Evolutionary conservation across 345 rosid species (phyloP), one percentile per base, ranked within the genome.

Genomic region (Eucalyptus virginea): DNA sequence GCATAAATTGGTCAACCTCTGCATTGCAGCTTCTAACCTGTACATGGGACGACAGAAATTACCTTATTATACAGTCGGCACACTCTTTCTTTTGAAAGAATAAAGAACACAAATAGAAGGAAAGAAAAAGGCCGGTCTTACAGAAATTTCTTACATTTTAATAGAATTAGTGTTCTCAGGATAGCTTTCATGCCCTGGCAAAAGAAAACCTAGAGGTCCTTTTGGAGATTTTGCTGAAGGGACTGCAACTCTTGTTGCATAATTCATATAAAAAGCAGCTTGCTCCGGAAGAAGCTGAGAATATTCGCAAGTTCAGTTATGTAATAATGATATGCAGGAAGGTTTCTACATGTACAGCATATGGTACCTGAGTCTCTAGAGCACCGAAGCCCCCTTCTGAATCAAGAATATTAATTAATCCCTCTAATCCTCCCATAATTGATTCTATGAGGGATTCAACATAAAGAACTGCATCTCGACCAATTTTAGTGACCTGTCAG

Each of bases 1-100:
- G 88, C 98, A 97, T 89, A 98, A 93, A 91, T 96, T 97, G 91
- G 99, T 96, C 94, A 98, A 91, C 93, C 99, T 97, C 91, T 98
- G 99, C 96, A 98, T 96, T 89, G 99, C 99, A 95, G 99, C 99
- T 95, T 98, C 99, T 94, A 98, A 94, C 99, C 99, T 98, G 96
- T 90, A 92, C 91, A 88, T 49, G 90, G 54, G 30, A 89, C 18
- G 9, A 40, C 30, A 77, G 47, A 72, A 72, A 72, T 34, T 34
- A 72, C 81, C 42, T 50, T 48, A 37, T 49, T 24, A 50, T 48
- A 18, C 44, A 3, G 23, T 30, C 9, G 14, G 40, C 60, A 50
- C 44, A 51, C 65, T 51, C 30, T 86, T 51, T 56, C 60, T 24
- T 50, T 56, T 50, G 30, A 34, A 50, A 45, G 50, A 65, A 62